Percentiles rank a stretch among this genome's conserved stretches.
Conservation (phyloP, 805 yeast genomes). For the Candida lessepsii region DNA sequence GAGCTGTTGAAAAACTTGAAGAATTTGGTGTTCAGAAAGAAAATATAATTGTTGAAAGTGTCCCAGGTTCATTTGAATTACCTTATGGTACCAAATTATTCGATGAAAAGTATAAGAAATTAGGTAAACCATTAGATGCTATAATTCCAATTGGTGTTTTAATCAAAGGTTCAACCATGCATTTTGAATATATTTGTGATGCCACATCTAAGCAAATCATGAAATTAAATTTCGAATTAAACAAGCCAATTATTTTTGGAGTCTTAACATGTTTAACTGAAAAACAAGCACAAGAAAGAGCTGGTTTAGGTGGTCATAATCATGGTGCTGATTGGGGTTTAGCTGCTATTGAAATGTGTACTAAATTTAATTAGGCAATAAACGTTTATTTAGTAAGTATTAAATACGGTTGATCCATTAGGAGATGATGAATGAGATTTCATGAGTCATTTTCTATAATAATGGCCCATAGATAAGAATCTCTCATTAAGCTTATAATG, state of each 20-base stretch:
- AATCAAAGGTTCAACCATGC: conserved; percentile 97
- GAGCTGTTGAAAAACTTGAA: conserved; percentile 61
- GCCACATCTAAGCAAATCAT: conserved; percentile 81
- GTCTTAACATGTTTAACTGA: conserved; percentile 90
- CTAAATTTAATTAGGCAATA: conserved; percentile 26
- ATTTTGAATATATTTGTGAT: conserved; percentile 95
- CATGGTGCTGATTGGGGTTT: conserved; percentile 99
- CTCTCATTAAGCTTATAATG: too few relatives aligned
- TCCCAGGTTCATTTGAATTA: conserved; percentile 94
- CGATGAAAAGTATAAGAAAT: conserved; percentile 40
- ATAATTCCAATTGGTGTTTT: conserved; percentile 91
- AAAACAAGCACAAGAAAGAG: conserved; percentile 89
- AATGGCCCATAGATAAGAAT: too few relatives aligned
- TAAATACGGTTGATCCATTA: too few relatives aligned
- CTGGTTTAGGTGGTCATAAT: conserved; percentile 89
- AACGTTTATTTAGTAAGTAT: neutral
- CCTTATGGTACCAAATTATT: conserved; percentile 74
- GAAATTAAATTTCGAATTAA: conserved; percentile 68
- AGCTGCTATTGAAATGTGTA: conserved; percentile 93
- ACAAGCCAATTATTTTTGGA: conserved; percentile 88
- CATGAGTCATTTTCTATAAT: too few relatives aligned
- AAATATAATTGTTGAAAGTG: conserved; percentile 77
- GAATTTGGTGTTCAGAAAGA: conserved; percentile 70
- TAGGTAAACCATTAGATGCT: conserved; percentile 65
- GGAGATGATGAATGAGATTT: too few relatives aligned